phyloP scores from a whole-genome alignment of 805 yeast genomes.

The Wickerhamiella shivajii region DNA sequence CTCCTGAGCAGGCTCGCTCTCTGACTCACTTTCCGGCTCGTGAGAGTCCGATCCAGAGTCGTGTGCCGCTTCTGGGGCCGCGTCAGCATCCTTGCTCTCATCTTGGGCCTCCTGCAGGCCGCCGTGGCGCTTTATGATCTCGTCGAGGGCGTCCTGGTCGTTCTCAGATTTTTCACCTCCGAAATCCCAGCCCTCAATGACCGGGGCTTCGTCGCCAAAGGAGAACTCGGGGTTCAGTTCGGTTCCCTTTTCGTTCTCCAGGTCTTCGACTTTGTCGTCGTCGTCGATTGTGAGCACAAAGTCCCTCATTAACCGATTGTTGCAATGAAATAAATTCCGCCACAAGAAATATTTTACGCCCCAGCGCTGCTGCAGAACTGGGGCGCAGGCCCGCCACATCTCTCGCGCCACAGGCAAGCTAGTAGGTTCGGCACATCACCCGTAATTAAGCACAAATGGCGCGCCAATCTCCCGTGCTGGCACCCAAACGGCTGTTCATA shows the following conservation, averaged over 20 bases:
- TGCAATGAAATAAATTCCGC: neutral
- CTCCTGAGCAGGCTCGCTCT: constrained; percentile 21
- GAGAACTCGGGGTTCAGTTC: constrained; percentile 55
- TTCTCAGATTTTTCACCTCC: constrained; percentile 34
- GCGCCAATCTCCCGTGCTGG: constrained; percentile 30
- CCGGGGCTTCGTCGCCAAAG: constrained; percentile 32
- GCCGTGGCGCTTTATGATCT: constrained; percentile 76
- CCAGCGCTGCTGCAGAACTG: neutral
- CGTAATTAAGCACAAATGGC: constrained; percentile 11
- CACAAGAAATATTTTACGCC: neutral
- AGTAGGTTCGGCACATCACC: neutral
- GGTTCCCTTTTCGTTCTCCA: constrained; percentile 31
- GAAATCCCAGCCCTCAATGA: constrained; percentile 63
- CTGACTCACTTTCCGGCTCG: constrained; percentile 20
- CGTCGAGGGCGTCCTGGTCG: constrained; percentile 67
- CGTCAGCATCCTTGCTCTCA: constrained; percentile 32
- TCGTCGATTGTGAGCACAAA: constrained; percentile 18
- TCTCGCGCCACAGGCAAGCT: neutral
- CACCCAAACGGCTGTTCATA: constrained; percentile 44
- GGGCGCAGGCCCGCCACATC: neutral
- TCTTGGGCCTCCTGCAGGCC: constrained; percentile 42
- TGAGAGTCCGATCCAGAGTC: constrained; percentile 17
- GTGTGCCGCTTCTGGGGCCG: constrained; percentile 21
- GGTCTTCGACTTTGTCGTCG: constrained; percentile 16
- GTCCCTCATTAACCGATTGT: constrained; percentile 8